Conservation (phyloP, 352 stramenopile species). For the Phytophthora litchii region DNA sequence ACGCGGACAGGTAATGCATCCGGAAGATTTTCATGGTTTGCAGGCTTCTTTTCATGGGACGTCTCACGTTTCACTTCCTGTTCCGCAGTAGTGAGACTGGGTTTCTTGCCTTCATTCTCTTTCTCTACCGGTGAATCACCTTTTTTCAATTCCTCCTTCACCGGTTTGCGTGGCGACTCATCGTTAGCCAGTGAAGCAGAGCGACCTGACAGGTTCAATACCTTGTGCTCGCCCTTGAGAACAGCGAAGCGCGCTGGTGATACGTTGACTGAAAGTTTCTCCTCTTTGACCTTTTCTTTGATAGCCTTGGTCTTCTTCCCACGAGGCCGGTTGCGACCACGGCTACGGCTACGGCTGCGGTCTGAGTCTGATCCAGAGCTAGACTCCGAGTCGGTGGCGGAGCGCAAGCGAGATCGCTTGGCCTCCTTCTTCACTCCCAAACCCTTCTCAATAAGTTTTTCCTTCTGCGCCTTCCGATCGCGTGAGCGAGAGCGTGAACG, state of each 20-base stretch:
- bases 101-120: constrained; percentile 1
- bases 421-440: constrained; percentile 1
- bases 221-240: constrained; percentile 39
- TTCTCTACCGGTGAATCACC: not conserved
- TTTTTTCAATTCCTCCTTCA: constrained; percentile 10
- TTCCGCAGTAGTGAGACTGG: constrained; percentile 8
- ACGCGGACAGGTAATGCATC: constrained; percentile 11
- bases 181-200: constrained; percentile 26
- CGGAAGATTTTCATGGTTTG: constrained; percentile 14
- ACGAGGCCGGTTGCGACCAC: not conserved
- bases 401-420: constrained; percentile 11
- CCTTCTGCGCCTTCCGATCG: constrained; percentile 15
- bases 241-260: constrained; percentile 26
- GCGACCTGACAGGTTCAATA: constrained; percentile 33
- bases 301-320: constrained; percentile 6
- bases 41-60: constrained; percentile 3
- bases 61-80: constrained; percentile 11
- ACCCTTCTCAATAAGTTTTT: constrained; percentile 4
- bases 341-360: constrained; percentile 7
- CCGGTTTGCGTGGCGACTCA: constrained; percentile 3
- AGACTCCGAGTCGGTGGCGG: constrained; percentile 13
- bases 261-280: constrained; percentile 12
- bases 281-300: constrained; percentile 18
- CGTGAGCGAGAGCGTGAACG: constrained; percentile 32
- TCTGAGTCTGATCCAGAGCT: constrained; percentile 13